Evolutionary conservation across 345 rosid genomes (phyloP).

Genomic region (Erucastrum elatum): DNA sequence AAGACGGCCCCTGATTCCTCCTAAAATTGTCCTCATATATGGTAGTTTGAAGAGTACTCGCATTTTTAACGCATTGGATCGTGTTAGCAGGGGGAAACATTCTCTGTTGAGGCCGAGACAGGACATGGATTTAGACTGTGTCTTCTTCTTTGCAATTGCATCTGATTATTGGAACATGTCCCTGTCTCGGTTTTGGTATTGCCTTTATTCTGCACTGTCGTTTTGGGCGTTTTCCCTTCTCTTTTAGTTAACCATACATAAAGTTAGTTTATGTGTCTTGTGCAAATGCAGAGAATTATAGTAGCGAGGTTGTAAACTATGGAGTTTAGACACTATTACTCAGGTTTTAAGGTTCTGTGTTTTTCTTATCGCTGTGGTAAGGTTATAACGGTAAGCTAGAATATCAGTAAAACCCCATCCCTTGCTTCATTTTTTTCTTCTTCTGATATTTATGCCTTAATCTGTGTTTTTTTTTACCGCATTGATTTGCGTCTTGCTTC

Average conservation of each 20-base stretch:
- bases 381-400: neutral
- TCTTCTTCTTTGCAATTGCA: neutral
- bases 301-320: neutral
- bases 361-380: constrained; percentile 23
- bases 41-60: constrained; percentile 35
- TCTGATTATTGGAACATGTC: constrained; percentile 44
- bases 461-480: neutral
- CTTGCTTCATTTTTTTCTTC: neutral
- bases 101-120: constrained; percentile 55
- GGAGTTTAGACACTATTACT: constrained; percentile 9
- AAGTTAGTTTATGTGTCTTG: constrained; percentile 11
- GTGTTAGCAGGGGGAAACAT: constrained; percentile 61
- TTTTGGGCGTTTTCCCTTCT: constrained; percentile 28
- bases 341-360: constrained; percentile 1
- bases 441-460: neutral
- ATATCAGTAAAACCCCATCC: neutral
- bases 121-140: constrained; percentile 42
- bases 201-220: constrained; percentile 36
- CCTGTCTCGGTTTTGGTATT: constrained; percentile 56
- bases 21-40: constrained; percentile 36
- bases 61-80: constrained; percentile 45
- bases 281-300: neutral
- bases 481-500: neutral
- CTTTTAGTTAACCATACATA: constrained; percentile 8
- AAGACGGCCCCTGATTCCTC: constrained; percentile 42